phyloP scores from a whole-genome alignment of 306 rosid genomes.

The Vachellia pachyceras region DNA sequence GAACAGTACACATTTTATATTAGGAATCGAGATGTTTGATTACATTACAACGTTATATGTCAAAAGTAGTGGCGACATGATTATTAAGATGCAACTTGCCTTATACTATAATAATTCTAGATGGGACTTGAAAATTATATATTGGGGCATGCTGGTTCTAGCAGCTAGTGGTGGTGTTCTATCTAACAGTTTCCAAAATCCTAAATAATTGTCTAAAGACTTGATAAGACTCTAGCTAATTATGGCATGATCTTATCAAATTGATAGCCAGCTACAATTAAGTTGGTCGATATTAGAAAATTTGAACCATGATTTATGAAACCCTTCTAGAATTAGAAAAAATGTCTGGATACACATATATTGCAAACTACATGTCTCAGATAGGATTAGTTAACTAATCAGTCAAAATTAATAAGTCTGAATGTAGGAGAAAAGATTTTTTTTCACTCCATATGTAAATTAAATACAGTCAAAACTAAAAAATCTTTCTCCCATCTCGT shows the following conservation, averaged over 20 bases:
- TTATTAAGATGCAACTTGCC: neutral
- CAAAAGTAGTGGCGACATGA: neutral
- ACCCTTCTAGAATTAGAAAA: constrained; percentile 33
- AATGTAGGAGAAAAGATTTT: neutral
- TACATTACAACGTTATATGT: neutral
- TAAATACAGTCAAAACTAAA: neutral
- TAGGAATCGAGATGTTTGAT: neutral
- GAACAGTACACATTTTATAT: neutral
- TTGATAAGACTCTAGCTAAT: neutral
- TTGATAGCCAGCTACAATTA: neutral
- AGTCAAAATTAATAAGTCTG: no score
- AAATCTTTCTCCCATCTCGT: neutral
- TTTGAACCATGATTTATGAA: constrained; percentile 9
- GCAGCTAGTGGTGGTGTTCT: neutral
- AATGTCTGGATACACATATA: neutral
- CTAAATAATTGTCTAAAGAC: neutral
- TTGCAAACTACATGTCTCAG: neutral
- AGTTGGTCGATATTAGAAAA: neutral
- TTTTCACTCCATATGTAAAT: neutral
- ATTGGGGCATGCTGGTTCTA: neutral
- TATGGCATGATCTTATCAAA: neutral
- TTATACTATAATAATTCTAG: neutral
- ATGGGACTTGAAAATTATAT: neutral
- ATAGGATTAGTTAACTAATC: neutral
- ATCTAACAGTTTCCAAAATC: neutral